Base-by-base conservation (phyloP, 2,329 filamentous ascomycete genomes). In the Alternaria sp. region DNA sequence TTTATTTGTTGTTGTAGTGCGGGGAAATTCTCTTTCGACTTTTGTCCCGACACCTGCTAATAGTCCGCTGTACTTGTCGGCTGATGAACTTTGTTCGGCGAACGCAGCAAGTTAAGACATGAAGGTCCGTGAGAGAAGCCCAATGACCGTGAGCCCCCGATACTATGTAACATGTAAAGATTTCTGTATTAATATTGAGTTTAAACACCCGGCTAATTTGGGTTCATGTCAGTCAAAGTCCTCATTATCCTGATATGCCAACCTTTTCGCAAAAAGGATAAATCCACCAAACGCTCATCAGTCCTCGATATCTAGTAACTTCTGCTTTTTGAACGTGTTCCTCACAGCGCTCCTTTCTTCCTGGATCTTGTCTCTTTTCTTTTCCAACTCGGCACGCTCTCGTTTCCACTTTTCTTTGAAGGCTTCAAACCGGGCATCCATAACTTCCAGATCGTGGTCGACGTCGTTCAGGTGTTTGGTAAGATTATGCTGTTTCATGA, bases 261-360 rank as follows among this genome's bases (percentile, higher is more conserved):
- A 28, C 25, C 22, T 34, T 22, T 41, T 14, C 25, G 20, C 46
- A 38, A 25, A 38, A 22, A 22, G 16, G 14, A 50, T 5, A 25
- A 14, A 18, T 32, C 14, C 20, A 36, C 36, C 14, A 27, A 14
- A 36, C 11, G 16, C 16, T 5, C 22, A 36, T 52, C 11, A 52
- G 7, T 52, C 50, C 25, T 27, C 25, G 18, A 12, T 9, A 54
- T 36, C 34, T 18, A 36, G 40, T 49, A 60, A 11, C 18, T 49
- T 60, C 59, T 57, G 54, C n/a, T 57, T 62, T 20, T 62, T 66
- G 25, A 62, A 59, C 36, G 45, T 50, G n/a, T 57, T 63, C 44
- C 64, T 50, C 4, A 62, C 55, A 6, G 18, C 34, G 4, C 27
- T 34, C n/a, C 62, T 49, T 22, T 54, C 32, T 38, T 53, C 52